Conservation (phyloP, 306 rosid genomes). For the Hylodesmum podocarpum region DNA sequence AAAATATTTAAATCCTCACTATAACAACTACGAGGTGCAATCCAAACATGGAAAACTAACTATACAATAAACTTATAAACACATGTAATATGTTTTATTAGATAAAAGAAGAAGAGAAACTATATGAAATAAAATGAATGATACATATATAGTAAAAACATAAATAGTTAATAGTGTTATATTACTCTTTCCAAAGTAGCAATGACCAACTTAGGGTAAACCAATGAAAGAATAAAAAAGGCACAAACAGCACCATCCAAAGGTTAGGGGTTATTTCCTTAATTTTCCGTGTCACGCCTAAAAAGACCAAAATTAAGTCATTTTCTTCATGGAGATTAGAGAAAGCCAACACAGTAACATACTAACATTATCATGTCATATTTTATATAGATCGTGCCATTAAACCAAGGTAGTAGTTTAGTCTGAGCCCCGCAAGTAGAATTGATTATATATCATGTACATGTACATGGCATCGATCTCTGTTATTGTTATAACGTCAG, state of each 20-base stretch:
- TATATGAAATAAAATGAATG: neutral
- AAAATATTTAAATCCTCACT: no score
- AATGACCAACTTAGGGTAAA: conserved; percentile 23
- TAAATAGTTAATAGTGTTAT: no score
- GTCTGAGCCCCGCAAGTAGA: neutral
- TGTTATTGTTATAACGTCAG: conserved; percentile 22
- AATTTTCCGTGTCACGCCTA: conserved; percentile 15
- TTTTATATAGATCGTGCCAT: conserved; percentile 35
- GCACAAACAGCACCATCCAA: conserved; percentile 29
- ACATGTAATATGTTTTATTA: neutral
- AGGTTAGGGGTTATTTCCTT: conserved; percentile 1
- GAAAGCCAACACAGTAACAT: conserved; percentile 32
- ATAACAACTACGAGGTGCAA: no score
- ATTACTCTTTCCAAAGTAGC: conserved; percentile 21
- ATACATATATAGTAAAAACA: neutral
- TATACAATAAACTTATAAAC: neutral
- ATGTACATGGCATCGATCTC: conserved; percentile 8
- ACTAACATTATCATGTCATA: conserved; percentile 34
- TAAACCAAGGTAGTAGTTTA: conserved; percentile 7
- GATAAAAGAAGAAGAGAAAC: neutral
- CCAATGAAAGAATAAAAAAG: conserved; percentile 17
- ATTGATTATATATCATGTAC: neutral
- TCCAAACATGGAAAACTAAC: neutral
- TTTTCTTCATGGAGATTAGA: conserved; percentile 21
- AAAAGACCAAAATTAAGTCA: conserved; percentile 20